Percentiles rank a stretch among this genome's conserved stretches.
Evolutionary conservation across 352 stramenopile species (phyloP).

Genomic region (Halophytophthora batemanensis): DNA sequence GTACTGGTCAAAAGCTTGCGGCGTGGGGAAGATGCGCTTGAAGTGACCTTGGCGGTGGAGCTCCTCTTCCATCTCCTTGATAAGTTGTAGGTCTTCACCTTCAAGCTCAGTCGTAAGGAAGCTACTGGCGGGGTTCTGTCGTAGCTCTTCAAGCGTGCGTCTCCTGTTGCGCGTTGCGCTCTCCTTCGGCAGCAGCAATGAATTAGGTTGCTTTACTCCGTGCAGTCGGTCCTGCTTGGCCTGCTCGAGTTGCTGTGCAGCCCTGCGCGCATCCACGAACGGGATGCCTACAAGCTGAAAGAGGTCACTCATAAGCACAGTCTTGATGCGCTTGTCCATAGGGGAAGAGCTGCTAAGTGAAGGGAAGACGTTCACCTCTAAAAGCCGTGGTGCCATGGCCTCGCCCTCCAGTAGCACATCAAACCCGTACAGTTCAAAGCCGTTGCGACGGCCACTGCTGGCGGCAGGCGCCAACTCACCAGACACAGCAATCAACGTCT

Average conservation of each 20-base stretch:
- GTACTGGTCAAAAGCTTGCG: slow-evolving; percentile 51
- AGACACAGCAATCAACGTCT: slow-evolving; percentile 88
- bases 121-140: slow-evolving; percentile 17
- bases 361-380: slow-evolving; percentile 91
- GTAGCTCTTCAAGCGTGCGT: slow-evolving; percentile 34
- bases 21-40: slow-evolving; percentile 67
- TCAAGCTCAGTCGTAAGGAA: slow-evolving; percentile 36
- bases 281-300: slow-evolving; percentile 77
- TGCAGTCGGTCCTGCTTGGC: slow-evolving; percentile 49
- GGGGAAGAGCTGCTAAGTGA: slow-evolving; percentile 81
- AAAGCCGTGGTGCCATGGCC: slow-evolving; percentile 74
- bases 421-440: slow-evolving; percentile 90
- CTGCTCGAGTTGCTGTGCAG: slow-evolving; percentile 33
- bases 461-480: slow-evolving; percentile 52
- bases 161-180: slow-evolving; percentile 18
- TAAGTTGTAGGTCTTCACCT: slow-evolving; percentile 45
- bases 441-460: slow-evolving; percentile 24
- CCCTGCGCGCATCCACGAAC: slow-evolving; percentile 38
- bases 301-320: slow-evolving; percentile 82
- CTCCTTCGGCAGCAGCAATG: slow-evolving; percentile 12
- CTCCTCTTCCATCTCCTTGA: slow-evolving; percentile 70
- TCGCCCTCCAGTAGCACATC: slow-evolving; percentile 82
- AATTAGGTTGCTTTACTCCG: slow-evolving; percentile 25
- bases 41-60: slow-evolving; percentile 62
- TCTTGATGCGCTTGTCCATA: slow-evolving; percentile 90